Base-by-base conservation (phyloP, 78 protist species). In the Bigelowiella natans region DNA sequence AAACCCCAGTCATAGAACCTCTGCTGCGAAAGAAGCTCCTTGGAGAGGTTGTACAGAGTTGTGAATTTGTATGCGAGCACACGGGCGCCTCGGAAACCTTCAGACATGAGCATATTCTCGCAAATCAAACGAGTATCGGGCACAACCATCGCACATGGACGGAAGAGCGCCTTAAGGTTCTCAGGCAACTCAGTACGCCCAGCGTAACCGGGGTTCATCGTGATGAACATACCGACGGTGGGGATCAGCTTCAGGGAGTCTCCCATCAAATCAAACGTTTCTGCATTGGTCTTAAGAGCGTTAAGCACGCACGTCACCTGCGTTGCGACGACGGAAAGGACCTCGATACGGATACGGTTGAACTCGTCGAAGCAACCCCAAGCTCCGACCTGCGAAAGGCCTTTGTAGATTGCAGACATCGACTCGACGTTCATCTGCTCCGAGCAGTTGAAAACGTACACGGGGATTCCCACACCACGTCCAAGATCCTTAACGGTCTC, bases 311-410 rank as follows among this genome's bases (percentile, higher is more conserved):
- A 88, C 82, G 92, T 93, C 88, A 94, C 94, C 93, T 96, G 98
- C 1, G 94, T 93, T 39, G 97, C 94, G 26, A 95, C 97, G 40
- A 96, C 98, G 0, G 98, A 96, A 18, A 96, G 93, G 92, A 96
- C 98, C 40, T 90, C 92, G 83, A 92, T 92, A 38, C 89, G 0
- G 83, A 94, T 73, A 31, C 98, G 95, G 93, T 96, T 96, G 94
- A 96, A 96, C 89, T 96, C 98, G 39, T 96, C 98, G 92, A 95
- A 96, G 96, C 98, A 97, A 28, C 98, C 98, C 98, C 98, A 97
- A 7, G 97, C 90, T 28, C 98, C 98, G 0, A 96, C 51, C 90
- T 88, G 91, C 37, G 96, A 86, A 2, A 97, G 95, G 39, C 98
- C 98, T 63, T 94, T 94, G 95, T 93, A 95, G 73, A 95, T 93